Percentiles rank a stretch among this genome's conserved stretches.
Conservation (phyloP, 352 stramenopile genomes). For the Phytophthora meadii region DNA sequence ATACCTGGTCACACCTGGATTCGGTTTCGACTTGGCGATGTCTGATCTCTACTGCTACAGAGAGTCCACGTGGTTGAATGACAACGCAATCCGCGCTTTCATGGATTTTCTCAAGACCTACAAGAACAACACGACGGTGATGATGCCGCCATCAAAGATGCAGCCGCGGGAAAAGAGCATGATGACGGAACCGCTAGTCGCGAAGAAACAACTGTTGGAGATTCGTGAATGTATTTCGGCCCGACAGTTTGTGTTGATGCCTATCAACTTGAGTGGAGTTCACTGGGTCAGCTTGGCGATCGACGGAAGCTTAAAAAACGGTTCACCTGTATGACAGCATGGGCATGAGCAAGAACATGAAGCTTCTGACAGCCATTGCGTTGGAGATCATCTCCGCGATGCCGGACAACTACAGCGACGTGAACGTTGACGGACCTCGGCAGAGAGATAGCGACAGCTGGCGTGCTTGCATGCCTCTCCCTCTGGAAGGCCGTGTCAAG, state of each 20-base stretch:
- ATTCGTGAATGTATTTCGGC: background rate
- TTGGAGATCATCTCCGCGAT: background rate
- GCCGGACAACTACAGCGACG: too few relatives aligned
- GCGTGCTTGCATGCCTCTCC: too few relatives aligned
- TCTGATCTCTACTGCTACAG: background rate
- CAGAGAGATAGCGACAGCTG: too few relatives aligned
- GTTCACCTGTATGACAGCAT: background rate
- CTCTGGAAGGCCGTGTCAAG: too few relatives aligned
- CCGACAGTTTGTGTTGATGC: background rate
- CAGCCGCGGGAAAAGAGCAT: background rate
- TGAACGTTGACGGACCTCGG: too few relatives aligned
- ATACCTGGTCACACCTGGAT: background rate
- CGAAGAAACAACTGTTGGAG: background rate
- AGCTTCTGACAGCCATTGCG: background rate
- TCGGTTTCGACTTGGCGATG: background rate
- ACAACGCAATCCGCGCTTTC: background rate
- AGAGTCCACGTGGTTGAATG: background rate
- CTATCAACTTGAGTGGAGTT: background rate
- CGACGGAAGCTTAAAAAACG: background rate
- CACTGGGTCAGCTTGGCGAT: background rate
- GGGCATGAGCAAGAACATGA: background rate
- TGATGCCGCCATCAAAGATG: background rate
- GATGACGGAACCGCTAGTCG: background rate
- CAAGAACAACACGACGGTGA: background rate
- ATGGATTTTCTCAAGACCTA: background rate